Evolutionary conservation across 306 rosid genomes (phyloP).

Genomic region (Ziziphus jujuba): DNA sequence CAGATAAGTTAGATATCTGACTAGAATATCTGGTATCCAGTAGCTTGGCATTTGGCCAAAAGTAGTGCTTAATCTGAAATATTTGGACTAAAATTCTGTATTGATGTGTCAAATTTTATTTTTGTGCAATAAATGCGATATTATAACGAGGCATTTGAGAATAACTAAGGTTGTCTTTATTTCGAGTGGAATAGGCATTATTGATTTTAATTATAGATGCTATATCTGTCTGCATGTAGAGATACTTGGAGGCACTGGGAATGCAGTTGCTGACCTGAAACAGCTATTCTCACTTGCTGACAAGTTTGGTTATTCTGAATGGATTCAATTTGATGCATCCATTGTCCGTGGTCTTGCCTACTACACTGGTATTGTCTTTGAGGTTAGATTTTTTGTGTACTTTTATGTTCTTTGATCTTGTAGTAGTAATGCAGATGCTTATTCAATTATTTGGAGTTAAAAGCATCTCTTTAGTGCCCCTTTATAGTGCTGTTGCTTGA

Average conservation of each 20-base stretch:
- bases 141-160: background rate
- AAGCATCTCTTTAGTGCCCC: background rate
- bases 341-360: conserved; percentile 97
- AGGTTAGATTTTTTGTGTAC: conserved; percentile 54
- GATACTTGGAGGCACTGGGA: conserved; percentile 69
- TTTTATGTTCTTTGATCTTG: conserved; percentile 9
- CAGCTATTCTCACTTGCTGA: conserved; percentile 86
- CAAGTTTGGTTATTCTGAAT: conserved; percentile 83
- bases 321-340: conserved; percentile 96
- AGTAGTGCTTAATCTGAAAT: no score
- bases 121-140: no score
- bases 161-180: background rate
- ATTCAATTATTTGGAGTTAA: background rate
- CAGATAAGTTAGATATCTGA: no score
- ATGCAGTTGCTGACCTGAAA: conserved; percentile 83
- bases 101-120: no score
- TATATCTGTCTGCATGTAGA: conserved; percentile 45
- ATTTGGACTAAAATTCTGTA: no score
- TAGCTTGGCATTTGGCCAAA: background rate
- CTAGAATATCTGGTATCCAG: no score
- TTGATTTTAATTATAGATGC: conserved; percentile 6
- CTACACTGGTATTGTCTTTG: conserved; percentile 93
- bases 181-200: background rate
- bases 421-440: conserved; percentile 13
- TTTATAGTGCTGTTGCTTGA: background rate